phyloP scores from a whole-genome alignment of 805 yeast species.

The Yarrowia sp. region DNA sequence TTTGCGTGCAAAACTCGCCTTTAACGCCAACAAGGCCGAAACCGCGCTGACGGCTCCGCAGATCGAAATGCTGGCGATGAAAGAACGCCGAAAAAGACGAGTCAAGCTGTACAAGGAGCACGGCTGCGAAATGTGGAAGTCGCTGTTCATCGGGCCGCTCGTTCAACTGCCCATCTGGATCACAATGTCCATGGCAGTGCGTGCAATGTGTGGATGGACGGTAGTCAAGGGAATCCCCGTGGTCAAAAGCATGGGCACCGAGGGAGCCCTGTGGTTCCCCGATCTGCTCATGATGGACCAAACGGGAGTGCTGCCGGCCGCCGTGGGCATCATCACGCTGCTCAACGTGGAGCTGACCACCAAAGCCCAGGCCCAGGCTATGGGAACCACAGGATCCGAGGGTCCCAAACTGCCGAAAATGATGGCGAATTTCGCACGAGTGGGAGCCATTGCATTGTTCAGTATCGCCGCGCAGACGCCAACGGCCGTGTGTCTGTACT shows the following conservation, averaged over 20 bases:
- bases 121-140: constrained; percentile 81
- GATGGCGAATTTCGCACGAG: constrained; percentile 72
- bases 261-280: constrained; percentile 67
- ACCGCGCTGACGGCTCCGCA: constrained; percentile 73
- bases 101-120: constrained; percentile 69
- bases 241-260: constrained; percentile 51
- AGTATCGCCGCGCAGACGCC: constrained; percentile 89
- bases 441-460: constrained; percentile 80
- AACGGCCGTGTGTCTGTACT: constrained; percentile 78
- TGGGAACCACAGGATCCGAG: constrained; percentile 48
- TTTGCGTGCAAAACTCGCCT: constrained; percentile 60
- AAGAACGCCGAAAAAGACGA: constrained; percentile 80
- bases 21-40: constrained; percentile 45
- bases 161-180: constrained; percentile 91
- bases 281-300: constrained; percentile 70
- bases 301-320: constrained; percentile 67
- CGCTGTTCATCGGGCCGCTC: constrained; percentile 67
- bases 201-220: constrained; percentile 71
- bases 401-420: constrained; percentile 47
- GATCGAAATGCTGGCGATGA: constrained; percentile 72
- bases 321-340: constrained; percentile 72
- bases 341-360: constrained; percentile 87
- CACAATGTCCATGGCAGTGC: constrained; percentile 72
- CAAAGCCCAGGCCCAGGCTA: constrained; percentile 48
- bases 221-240: constrained; percentile 48